Percentiles rank a stretch among this genome's conserved stretches.
Evolutionary conservation across 2,329 filamentous ascomycete species (phyloP).

Genomic region (Fusarium metavorans): DNA sequence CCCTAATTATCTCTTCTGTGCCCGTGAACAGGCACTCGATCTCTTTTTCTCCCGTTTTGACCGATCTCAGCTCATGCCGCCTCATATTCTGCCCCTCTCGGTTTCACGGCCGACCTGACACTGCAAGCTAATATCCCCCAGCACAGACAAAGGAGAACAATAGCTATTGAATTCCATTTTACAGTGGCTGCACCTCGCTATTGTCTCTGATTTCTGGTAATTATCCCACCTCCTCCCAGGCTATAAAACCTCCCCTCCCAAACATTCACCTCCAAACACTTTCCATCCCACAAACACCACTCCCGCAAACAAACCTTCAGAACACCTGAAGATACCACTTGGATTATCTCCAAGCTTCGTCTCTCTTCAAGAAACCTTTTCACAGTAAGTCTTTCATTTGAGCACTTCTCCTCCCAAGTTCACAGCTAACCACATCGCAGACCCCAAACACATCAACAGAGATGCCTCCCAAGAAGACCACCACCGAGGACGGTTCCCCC

Average conservation of each 20-base stretch:
- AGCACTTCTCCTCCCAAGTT: neutral
- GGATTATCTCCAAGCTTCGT: neutral
- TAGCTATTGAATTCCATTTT: neutral
- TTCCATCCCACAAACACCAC: slow-evolving; percentile 13
- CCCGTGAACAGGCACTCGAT: neutral
- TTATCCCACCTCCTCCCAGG: neutral
- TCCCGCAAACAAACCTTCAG: neutral
- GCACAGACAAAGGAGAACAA: neutral
- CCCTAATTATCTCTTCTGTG: neutral
- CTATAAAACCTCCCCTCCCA: slow-evolving; percentile 6
- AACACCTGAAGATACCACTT: neutral
- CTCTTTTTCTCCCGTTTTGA: neutral
- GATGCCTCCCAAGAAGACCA: slow-evolving; percentile 51
- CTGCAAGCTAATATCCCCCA: slow-evolving; percentile 6
- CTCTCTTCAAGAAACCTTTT: neutral
- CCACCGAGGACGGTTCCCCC: slow-evolving; percentile 33
- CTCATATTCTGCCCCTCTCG: neutral
- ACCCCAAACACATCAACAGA: neutral
- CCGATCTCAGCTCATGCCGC: neutral
- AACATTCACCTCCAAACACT: slow-evolving; percentile 1
- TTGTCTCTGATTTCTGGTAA: neutral
- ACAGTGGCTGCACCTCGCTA: neutral
- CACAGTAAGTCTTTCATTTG: slow-evolving; percentile 9
- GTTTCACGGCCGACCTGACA: slow-evolving; percentile 1
- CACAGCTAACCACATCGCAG: slow-evolving; percentile 16